phyloP scores from a whole-genome alignment of 2,329 filamentous ascomycete species.

The Pseudocercospora macadamiae region DNA sequence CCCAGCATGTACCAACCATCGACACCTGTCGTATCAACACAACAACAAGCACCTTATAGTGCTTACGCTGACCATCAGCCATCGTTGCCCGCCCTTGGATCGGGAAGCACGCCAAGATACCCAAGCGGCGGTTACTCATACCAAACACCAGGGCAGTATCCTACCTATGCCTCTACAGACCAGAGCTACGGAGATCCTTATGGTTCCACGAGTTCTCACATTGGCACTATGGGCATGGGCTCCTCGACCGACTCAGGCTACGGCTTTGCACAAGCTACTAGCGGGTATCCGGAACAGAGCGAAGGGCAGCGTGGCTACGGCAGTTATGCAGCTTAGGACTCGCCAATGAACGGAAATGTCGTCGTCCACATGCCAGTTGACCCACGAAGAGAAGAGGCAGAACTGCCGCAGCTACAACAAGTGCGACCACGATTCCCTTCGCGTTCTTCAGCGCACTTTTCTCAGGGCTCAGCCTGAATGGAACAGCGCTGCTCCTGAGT shows the following conservation, averaged over 20 bases:
- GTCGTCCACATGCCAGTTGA: too few species aligned
- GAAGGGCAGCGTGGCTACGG: slow-evolving; percentile 3
- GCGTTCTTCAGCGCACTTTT: neutral
- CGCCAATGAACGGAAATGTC: too few species aligned
- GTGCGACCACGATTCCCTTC: too few species aligned
- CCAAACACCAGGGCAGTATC: neutral
- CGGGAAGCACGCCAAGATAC: neutral
- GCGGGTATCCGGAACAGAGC: neutral
- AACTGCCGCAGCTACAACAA: too few species aligned
- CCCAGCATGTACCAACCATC: slow-evolving; percentile 1
- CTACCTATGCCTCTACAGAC: neutral
- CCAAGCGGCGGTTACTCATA: neutral
- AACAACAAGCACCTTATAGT: neutral
- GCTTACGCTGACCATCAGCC: neutral
- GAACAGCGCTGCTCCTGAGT: neutral
- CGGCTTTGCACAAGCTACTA: neutral
- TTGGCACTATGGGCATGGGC: neutral
- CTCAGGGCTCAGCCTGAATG: neutral
- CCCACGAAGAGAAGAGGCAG: too few species aligned
- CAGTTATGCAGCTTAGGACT: neutral
- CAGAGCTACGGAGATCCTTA: neutral
- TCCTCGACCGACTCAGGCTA: neutral
- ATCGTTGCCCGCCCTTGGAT: neutral
- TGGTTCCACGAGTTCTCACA: slow-evolving; percentile 5
- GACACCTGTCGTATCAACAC: neutral